Evolutionary conservation across 352 stramenopile genomes (phyloP).

Genomic region (Pythium monospermum): DNA sequence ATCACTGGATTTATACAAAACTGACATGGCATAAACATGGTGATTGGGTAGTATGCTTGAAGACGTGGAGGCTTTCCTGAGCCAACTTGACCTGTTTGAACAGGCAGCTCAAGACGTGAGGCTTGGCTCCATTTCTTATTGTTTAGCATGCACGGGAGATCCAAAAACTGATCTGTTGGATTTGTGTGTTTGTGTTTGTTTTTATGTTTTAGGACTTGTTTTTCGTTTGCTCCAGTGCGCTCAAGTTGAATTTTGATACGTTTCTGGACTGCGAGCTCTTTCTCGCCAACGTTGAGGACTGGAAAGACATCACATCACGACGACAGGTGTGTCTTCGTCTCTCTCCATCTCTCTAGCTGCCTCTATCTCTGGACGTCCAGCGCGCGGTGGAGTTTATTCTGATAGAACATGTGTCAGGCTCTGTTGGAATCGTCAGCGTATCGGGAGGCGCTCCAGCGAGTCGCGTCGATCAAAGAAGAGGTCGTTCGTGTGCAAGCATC

Average conservation of each 20-base stretch:
- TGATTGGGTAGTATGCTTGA: conserved; percentile 25
- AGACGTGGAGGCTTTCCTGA: conserved; percentile 25
- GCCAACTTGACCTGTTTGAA: conserved; percentile 43
- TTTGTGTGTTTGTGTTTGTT: background rate
- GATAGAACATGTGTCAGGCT: background rate
- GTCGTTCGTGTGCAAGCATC: background rate
- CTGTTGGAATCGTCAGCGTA: background rate
- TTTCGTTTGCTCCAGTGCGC: conserved; percentile 40
- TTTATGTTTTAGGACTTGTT: conserved; percentile 40
- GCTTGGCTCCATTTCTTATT: background rate
- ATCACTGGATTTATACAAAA: no score
- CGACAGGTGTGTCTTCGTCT: background rate
- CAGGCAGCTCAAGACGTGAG: conserved; percentile 38
- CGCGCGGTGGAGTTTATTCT: no score
- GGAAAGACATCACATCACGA: conserved; percentile 13
- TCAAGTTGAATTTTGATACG: conserved; percentile 57
- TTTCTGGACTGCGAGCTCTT: conserved; percentile 56
- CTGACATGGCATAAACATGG: background rate
- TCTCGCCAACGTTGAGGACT: conserved; percentile 46
- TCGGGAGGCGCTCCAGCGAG: background rate
- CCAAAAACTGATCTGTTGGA: background rate
- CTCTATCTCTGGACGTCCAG: no score
- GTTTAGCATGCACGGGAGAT: no score
- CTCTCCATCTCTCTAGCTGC: no score
- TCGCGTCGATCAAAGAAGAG: background rate